Evolutionary conservation across 176 grass and related monocot genomes (phyloP).

Genomic region (Oryza officinalis): DNA sequence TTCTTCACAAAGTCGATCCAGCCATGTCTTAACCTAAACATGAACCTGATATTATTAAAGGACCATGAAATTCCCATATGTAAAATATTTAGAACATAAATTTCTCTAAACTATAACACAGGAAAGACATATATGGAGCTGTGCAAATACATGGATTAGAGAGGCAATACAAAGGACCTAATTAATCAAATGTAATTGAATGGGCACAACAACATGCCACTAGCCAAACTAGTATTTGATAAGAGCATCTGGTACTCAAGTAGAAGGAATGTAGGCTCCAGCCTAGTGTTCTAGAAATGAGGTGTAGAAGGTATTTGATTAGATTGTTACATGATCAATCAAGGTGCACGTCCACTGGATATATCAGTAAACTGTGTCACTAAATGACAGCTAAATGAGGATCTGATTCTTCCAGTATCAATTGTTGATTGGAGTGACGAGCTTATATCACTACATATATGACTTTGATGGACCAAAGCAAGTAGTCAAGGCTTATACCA

Average conservation of each 20-base stretch:
- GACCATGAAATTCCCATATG: background rate
- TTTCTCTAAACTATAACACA: constrained; percentile 8
- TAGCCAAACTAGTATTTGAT: constrained; percentile 18
- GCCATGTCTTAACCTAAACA: constrained; percentile 77
- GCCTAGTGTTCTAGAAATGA: constrained; percentile 23
- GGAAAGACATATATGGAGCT: background rate
- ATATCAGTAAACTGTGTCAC: constrained; percentile 2
- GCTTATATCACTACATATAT: background rate
- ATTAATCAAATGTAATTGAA: constrained; percentile 4
- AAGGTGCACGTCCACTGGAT: background rate
- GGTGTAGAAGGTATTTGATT: background rate
- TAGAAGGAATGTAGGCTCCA: background rate
- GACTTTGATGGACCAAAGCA: background rate
- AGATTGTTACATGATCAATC: background rate
- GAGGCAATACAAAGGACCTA: background rate
- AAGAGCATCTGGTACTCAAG: background rate
- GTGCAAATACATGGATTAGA: background rate
- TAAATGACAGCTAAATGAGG: background rate
- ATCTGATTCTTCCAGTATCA: background rate
- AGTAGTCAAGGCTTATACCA: background rate
- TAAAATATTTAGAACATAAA: background rate
- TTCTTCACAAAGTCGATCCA: constrained; percentile 93
- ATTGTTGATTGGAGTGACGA: background rate
- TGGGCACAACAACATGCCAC: background rate
- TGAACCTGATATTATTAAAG: background rate